Percentiles rank a stretch among this genome's conserved stretches.
These are phyloP conservation scores for Tremella mesenterica DNA, from an alignment of 768 basidiomycete species.

Conservation along the genomic window DNA sequence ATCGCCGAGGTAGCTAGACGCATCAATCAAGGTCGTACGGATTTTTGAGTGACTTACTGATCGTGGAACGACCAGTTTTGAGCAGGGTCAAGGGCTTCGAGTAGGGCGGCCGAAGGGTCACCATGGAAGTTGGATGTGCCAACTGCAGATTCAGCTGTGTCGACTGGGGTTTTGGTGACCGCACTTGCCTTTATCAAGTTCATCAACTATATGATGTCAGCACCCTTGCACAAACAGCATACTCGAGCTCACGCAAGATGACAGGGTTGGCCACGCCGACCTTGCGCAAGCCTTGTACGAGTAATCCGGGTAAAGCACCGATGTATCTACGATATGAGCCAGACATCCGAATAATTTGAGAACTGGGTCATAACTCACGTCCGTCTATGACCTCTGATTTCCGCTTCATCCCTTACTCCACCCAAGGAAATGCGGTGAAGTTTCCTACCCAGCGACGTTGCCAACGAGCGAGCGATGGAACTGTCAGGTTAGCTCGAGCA, in stretches of 20 bases:
- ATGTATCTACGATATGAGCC: conserved; percentile 51
- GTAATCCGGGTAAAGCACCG: conserved; percentile 45
- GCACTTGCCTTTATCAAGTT: conserved; percentile 65
- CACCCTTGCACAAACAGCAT: not conserved
- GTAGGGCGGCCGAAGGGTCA: conserved; percentile 77
- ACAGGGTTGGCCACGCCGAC: conserved; percentile 73
- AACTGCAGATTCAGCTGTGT: conserved; percentile 6
- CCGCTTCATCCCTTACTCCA: conserved; percentile 86
- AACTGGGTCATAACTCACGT: conserved; percentile 51
- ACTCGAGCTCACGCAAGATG: conserved; percentile 48
- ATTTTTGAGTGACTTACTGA: conserved; percentile 60
- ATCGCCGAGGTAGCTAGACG: conserved; percentile 28
- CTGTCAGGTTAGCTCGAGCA: conserved; percentile 6
- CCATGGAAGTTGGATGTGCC: conserved; percentile 66
- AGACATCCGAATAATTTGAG: too few species aligned
- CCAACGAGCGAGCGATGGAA: conserved; percentile 79
- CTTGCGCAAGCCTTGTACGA: conserved; percentile 78
- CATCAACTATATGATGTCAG: conserved; percentile 49
- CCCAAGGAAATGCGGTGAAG: conserved; percentile 89
- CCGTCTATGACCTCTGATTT: conserved; percentile 65
- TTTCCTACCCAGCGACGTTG: conserved; percentile 68
- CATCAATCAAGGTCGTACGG: not conserved
- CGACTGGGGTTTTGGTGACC: not conserved
- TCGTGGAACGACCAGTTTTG: conserved; percentile 65
- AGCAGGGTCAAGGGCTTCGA: conserved; percentile 90